A percentile compares a stretch with the other conserved stretches of the same genome.
Evolutionary conservation across 805 yeast species (phyloP).

Genomic region (Helenozyma rhizophorensis): DNA sequence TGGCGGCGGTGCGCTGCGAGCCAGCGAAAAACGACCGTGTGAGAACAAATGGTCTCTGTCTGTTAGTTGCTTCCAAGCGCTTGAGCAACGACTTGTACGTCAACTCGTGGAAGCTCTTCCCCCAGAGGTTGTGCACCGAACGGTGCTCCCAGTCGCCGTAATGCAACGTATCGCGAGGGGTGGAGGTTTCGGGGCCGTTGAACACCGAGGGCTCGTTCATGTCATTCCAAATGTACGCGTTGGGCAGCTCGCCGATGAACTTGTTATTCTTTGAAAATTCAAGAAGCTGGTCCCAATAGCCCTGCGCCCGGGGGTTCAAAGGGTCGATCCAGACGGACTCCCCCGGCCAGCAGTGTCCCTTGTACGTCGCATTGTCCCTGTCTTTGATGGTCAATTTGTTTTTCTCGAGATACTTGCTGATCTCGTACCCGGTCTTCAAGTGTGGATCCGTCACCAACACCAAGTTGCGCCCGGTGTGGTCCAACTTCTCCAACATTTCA

Average conservation of each 20-base stretch:
- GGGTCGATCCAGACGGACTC: constrained; percentile 92
- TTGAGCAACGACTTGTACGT: constrained; percentile 63
- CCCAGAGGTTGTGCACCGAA: constrained; percentile 83
- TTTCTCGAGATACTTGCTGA: constrained; percentile 50
- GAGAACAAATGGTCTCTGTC: constrained; percentile 76
- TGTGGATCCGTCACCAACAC: constrained; percentile 92
- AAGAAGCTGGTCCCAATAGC: constrained; percentile 58
- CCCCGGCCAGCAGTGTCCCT: constrained; percentile 98
- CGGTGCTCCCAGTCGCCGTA: constrained; percentile 84
- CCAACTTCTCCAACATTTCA: constrained; percentile 60
- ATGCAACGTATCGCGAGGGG: constrained; percentile 79
- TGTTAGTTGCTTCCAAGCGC: constrained; percentile 41
- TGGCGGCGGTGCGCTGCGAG: constrained; percentile 84
- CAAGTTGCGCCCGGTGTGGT: constrained; percentile 69
- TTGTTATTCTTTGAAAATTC: constrained; percentile 36
- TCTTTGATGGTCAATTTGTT: constrained; percentile 43
- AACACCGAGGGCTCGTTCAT: constrained; percentile 98
- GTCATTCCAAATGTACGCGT: constrained; percentile 90
- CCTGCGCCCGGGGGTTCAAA: constrained; percentile 56
- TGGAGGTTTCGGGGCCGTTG: constrained; percentile 89
- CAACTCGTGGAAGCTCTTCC: constrained; percentile 73
- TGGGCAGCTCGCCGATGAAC: constrained; percentile 47
- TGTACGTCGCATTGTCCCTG: constrained; percentile 48
- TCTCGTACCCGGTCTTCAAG: constrained; percentile 63
- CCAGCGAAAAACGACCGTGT: constrained; percentile 89